Evolutionary conservation across 2,329 filamentous ascomycete genomes (phyloP), one percentile per base, ranked within the genome.

Genomic region (Zymoseptoria pseudotritici): DNA sequence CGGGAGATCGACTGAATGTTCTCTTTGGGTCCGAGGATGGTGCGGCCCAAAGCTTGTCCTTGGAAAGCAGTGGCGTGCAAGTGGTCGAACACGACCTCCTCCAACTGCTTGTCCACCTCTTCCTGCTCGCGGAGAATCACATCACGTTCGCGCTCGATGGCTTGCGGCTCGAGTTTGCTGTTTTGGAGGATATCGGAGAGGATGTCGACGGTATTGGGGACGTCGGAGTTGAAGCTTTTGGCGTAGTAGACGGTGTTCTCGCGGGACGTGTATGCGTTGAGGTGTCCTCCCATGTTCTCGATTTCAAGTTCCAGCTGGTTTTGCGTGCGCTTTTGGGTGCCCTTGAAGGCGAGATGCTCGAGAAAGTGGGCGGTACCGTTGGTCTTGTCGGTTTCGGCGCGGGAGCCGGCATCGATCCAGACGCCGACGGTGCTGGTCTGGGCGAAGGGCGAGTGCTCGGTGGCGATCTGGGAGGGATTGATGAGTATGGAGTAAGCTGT

Each of bases 171-270:
- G 75, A 99, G 91, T 83, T 96, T 97, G 69, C 94, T 97, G 86
- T 99, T 95, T 79, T 97, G 94, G 65, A 99, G 90, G 76, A 99
- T 99, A 77, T 99, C 94, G 82, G 94, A 89, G 64, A 99, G 90
- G 73, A 99, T 97, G 78, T 99, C 91, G 78, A 99, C 94, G 75
- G 90, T 90, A 77, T 92, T 89, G 72, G 92, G 92, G 63, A 97
- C 91, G 76, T 99, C 93, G 79, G 89, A 86, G 83, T 99, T 99
- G 84, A 99, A 96, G 67, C 93, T 88, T 83, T 97, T 97, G 79
- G 94, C 94, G 79, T 97, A 99, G 86, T 99, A 99, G 75, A 99
- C 94, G 72, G 94, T 99, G 85, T 97, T 97, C 80, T 99, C 94
- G 78, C 94, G 91, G 82, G 93, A 97, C 72, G 94, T 99, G 83